phyloP scores from a whole-genome alignment of 345 rosid genomes.

The Murraya paniculata region DNA sequence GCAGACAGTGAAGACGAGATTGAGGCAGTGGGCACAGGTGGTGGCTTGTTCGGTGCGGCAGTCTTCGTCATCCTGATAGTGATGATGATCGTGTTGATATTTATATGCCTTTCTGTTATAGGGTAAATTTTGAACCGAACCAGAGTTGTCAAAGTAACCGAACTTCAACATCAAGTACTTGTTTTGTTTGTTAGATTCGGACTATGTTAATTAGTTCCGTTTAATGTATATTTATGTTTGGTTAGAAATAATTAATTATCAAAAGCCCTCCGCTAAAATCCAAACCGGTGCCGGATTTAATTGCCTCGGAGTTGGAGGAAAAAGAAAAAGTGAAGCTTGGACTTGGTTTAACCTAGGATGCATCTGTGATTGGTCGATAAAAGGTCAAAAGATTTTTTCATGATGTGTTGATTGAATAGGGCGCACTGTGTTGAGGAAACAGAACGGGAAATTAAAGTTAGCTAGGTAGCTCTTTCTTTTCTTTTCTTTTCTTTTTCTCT shows the following conservation, averaged over 20 bases:
- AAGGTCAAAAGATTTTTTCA: slow-evolving; percentile 2
- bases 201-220: neutral
- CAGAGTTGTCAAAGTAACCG: slow-evolving; percentile 24
- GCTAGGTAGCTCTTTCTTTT: neutral
- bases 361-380: neutral
- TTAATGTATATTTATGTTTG: neutral
- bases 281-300: neutral
- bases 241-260: neutral
- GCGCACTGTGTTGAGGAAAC: neutral
- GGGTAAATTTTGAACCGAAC: slow-evolving; percentile 9
- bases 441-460: neutral
- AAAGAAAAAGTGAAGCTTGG: neutral
- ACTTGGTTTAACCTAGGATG: neutral
- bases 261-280: neutral
- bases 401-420: neutral
- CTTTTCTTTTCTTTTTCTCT: neutral
- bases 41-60: slow-evolving; percentile 92
- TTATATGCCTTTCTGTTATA: neutral
- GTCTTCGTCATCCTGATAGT: slow-evolving; percentile 30
- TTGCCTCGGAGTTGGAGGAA: neutral
- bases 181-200: slow-evolving; percentile 14
- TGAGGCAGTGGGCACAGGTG: slow-evolving; percentile 93
- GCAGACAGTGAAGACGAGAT: slow-evolving; percentile 74
- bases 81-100: neutral
- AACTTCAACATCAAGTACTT: slow-evolving; percentile 7